These are phyloP conservation scores for Nidula microcarpa DNA, from an alignment of 768 basidiomycete genomes.

Conservation along the genomic window DNA sequence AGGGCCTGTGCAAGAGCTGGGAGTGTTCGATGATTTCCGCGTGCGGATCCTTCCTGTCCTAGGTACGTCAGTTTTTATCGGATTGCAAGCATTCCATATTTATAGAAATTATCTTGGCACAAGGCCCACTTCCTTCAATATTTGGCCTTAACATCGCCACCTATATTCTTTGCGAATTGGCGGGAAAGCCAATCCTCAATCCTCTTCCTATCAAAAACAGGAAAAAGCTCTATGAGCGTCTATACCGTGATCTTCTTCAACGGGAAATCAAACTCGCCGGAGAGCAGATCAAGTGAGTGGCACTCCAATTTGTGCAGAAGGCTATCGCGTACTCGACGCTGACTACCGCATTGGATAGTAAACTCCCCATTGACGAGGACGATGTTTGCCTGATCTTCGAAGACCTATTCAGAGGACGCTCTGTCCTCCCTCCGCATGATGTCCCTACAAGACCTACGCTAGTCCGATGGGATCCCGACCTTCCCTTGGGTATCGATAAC, in stretches of 20 bases:
- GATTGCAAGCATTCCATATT: neutral
- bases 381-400: slow-evolving; percentile 86
- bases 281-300: slow-evolving; percentile 53
- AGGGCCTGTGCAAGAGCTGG: slow-evolving; percentile 85
- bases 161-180: slow-evolving; percentile 83
- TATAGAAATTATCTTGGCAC: neutral
- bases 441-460: slow-evolving; percentile 72
- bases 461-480: slow-evolving; percentile 73
- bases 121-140: slow-evolving; percentile 80
- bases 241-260: slow-evolving; percentile 72
- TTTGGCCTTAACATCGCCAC: slow-evolving; percentile 91
- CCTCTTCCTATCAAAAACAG: slow-evolving; percentile 86
- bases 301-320: neutral
- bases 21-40: slow-evolving; percentile 88
- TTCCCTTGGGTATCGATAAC: slow-evolving; percentile 72
- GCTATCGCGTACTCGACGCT: no score
- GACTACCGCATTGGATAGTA: slow-evolving; percentile 33
- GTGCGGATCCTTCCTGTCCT: slow-evolving; percentile 93
- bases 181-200: slow-evolving; percentile 78
- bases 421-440: slow-evolving; percentile 72
- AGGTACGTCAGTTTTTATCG: slow-evolving; percentile 36
- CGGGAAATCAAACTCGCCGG: slow-evolving; percentile 72
- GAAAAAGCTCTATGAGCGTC: slow-evolving; percentile 76
- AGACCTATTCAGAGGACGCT: slow-evolving; percentile 78
- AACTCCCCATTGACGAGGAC: slow-evolving; percentile 76